These are phyloP conservation scores for Scheffersomyces illinoinensis DNA, from an alignment of 1,139 yeast genomes.

Conservation along the genomic window DNA sequence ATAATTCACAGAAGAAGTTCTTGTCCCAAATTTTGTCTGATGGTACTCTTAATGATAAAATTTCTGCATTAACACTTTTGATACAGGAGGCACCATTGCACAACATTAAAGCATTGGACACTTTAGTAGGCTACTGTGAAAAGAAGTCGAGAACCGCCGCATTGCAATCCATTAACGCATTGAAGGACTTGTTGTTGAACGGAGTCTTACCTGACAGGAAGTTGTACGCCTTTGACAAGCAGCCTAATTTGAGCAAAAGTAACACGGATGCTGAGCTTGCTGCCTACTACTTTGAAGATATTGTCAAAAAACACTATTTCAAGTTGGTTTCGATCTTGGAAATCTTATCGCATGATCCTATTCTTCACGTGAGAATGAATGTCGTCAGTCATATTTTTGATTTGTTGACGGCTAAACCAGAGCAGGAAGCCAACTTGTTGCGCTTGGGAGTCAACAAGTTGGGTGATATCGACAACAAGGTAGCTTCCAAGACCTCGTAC, in stretches of 20 bases:
- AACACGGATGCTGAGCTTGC: conserved; percentile 59
- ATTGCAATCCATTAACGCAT: conserved; percentile 83
- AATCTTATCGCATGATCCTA: conserved; percentile 83
- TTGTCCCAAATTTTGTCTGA: conserved; percentile 84
- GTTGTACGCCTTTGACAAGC: conserved; percentile 76
- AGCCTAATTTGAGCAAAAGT: conserved; percentile 51
- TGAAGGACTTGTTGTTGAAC: conserved; percentile 80
- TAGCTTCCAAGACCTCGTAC: conserved; percentile 85
- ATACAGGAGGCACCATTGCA: conserved; percentile 96
- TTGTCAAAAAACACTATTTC: conserved; percentile 75
- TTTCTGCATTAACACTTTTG: conserved; percentile 87
- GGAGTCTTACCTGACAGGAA: conserved; percentile 88
- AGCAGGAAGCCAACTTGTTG: conserved; percentile 90
- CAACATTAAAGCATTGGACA: conserved; percentile 80
- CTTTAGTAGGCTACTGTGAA: conserved; percentile 73
- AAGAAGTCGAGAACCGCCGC: conserved; percentile 95
- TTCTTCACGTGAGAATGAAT: conserved; percentile 81
- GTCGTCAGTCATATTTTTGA: conserved; percentile 78
- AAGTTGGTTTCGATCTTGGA: conserved; percentile 71
- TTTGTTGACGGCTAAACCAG: conserved; percentile 82
- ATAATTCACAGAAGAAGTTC: conserved; percentile 84
- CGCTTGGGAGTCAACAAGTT: conserved; percentile 89
- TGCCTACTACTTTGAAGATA: conserved; percentile 84
- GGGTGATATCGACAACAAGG: conserved; percentile 91
- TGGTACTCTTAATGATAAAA: conserved; percentile 96